Base-by-base conservation (phyloP, 2,329 filamentous ascomycete species). In the Penicillium vulpinum region DNA sequence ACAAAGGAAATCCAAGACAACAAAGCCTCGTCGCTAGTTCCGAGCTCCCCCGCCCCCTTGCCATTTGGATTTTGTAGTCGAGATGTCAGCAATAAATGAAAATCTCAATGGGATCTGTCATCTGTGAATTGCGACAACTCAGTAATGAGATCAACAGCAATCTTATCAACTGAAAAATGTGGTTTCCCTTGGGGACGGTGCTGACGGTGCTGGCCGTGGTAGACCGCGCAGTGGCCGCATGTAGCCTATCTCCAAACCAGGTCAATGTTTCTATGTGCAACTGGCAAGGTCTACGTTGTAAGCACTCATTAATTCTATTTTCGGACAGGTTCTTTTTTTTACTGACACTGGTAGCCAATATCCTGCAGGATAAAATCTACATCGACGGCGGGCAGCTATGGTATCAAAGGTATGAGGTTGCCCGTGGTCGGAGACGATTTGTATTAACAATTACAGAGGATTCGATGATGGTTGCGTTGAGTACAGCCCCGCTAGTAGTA, bases 221-320 rank as follows among this genome's bases (percentile, higher is more conserved):
- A 22, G 52, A 58, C 22, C 7, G 29, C 10, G 55, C 45, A 33
- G 5, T 21, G n/a, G 57, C 38, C 9, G 43, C 16, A 18, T 63
- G 60, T 33, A 50, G 40, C 13, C 28, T 50, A 24, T 49, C 22
- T 41, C 28, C 22, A 10, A 43, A 24, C 9, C 57, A 62, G 16
- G n/a, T 63, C 15, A 63, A 63, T 46, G 26, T 57, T 9, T 57
- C 57, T 9, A 60, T 63, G 45, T 63, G 61, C 44, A 63, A 47
- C 29, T 63, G 61, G 61, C 54, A 58, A 36, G 52, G 54, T 1
- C 51, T 63, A 6, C 54, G 61, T 22, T 57, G 58, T 62, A 21
- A 10, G 54, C 1, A 33, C 5, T 54, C 16, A 15, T 35, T 16
- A 15, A 21, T 11, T 4, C 8, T 9, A 3, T 5, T 15, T 22